Base-by-base conservation (phyloP, 2,329 filamentous ascomycete species). In the Botrytis aclada region DNA sequence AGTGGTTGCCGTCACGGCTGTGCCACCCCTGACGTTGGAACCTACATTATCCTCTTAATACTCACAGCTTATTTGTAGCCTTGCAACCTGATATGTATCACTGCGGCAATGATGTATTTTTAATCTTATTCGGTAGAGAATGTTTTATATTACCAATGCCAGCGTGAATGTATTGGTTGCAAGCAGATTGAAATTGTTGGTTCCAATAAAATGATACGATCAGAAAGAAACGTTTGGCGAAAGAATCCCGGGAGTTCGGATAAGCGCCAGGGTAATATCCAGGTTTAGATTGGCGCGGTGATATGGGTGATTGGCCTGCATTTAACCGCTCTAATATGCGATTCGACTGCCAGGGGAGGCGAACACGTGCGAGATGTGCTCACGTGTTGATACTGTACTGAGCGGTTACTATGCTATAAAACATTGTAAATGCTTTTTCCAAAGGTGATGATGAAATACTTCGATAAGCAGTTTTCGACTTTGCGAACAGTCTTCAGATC, bases 271-370 rank as follows among this genome's bases (percentile, higher is more conserved):
- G 25, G 25, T 32, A n/a, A 29, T 43, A n/a, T 43, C 61, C 18
- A 63, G 61, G 39, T 22, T 63, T 63, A 63, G 61, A 63, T 43
- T 63, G 39, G 39, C 61, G 61, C 61, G 37, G 39, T 45, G 61
- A 45, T 64, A 20, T 43, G 10, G 12, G 32, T 37, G 12, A n/a
- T 41, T 43, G 61, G n/a, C 39, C 61, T 43, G 39, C 61, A 63
- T 63, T 39, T 63, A 43, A 43, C 37, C 61, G 61, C 61, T 63
- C 61, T 54, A 6, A 54, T n/a, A 63, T 63, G 60, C 60, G 37
- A n/a, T 16, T 4, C n/a, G 25, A 54, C 47, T 63, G 5, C 61
- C 14, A 41, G 39, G 25, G 39, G 37, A 29, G 16, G n/a, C 61
- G 61, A 63, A n/a, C 61, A 63, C 25, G 16, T 63, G 37, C 25